phyloP scores from a whole-genome alignment of 2,329 filamentous ascomycete genomes.

The Ascochyta viciae-villosae region DNA sequence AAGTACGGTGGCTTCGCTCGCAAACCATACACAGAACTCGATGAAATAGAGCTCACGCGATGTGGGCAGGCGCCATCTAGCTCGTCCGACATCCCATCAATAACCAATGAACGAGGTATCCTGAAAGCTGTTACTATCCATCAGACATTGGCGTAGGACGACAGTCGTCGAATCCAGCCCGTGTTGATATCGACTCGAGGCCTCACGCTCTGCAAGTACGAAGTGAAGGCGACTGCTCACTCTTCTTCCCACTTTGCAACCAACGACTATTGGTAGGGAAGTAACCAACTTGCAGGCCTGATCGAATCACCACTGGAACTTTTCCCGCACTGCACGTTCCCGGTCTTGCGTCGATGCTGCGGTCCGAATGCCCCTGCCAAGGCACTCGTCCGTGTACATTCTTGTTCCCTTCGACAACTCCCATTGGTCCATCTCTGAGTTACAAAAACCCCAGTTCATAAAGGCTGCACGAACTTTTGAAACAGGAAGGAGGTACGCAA shows the following conservation, averaged over 20 bases:
- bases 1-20: slow-evolving; percentile 10
- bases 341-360: neutral
- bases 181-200: no score
- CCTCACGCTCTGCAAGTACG: no score
- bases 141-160: slow-evolving; percentile 1
- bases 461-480: neutral
- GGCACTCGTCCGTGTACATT: neutral
- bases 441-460: no score
- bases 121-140: slow-evolving; percentile 24
- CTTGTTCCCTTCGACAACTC: neutral
- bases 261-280: no score
- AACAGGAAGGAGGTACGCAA: neutral
- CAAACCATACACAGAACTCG: slow-evolving; percentile 29
- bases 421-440: neutral
- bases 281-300: no score
- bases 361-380: neutral
- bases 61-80: slow-evolving; percentile 14
- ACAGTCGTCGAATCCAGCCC: no score
- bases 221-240: no score
- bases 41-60: slow-evolving; percentile 31
- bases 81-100: slow-evolving; percentile 9
- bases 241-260: no score
- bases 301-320: neutral
- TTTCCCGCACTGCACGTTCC: neutral
- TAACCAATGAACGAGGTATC: slow-evolving; percentile 16